These are phyloP conservation scores for Penicillium hesseltinei DNA, from an alignment of 2,329 filamentous ascomycete genomes.

Conservation along the genomic window DNA sequence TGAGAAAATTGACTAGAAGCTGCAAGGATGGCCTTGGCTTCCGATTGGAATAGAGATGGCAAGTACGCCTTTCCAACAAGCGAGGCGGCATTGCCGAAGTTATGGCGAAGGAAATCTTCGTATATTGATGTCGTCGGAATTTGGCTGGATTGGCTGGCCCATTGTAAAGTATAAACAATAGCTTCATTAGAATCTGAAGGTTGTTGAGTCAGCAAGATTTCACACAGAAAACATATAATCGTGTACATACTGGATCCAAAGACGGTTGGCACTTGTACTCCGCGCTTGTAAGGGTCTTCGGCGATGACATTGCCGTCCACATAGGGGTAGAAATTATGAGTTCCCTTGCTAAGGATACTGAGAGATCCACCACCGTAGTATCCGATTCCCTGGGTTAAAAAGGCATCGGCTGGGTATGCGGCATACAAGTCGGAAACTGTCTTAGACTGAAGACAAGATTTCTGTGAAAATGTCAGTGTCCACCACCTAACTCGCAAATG, in stretches of 20 bases:
- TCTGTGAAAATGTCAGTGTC: slow-evolving; percentile 13
- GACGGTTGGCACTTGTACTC: slow-evolving; percentile 19
- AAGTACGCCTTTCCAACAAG: slow-evolving; percentile 16
- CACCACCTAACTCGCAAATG: neutral
- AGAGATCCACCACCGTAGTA: neutral
- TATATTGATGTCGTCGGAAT: slow-evolving; percentile 11
- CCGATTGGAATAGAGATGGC: slow-evolving; percentile 9
- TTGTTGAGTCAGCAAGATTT: neutral
- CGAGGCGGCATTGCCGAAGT: slow-evolving; percentile 16
- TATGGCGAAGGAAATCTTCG: slow-evolving; percentile 15
- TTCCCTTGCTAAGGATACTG: neutral
- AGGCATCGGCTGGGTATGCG: slow-evolving; percentile 8
- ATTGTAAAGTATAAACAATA: neutral
- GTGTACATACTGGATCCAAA: slow-evolving; percentile 23
- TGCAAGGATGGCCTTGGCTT: neutral
- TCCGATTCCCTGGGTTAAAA: neutral
- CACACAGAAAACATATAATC: neutral
- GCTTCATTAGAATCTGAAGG: neutral
- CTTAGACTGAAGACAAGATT: slow-evolving; percentile 21
- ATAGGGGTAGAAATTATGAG: slow-evolving; percentile 15
- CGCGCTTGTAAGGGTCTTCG: slow-evolving; percentile 14
- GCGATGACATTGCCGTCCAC: slow-evolving; percentile 21
- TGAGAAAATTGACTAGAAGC: neutral
- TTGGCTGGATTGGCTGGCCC: neutral
- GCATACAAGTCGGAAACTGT: slow-evolving; percentile 10